Conservation (phyloP, 2,329 filamentous ascomycete species). For the Mariannaea elegans region DNA sequence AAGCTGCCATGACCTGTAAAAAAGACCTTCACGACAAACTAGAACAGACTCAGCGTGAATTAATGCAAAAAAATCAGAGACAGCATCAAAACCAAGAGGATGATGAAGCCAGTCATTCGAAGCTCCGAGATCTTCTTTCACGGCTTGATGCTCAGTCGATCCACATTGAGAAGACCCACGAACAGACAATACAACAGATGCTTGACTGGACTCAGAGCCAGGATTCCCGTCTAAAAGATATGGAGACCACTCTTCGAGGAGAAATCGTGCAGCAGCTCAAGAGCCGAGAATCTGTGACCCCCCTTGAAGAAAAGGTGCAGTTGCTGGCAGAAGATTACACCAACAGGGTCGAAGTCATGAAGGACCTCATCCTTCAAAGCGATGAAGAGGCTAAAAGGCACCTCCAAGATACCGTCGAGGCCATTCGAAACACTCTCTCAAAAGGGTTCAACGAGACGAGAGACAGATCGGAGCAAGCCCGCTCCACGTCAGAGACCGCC, state of each 20-base stretch:
- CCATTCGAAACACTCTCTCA: constrained; percentile 35
- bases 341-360: constrained; percentile 30
- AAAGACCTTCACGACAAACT: constrained; percentile 9
- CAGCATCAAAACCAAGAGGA: constrained; percentile 4
- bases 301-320: constrained; percentile 34
- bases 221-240: constrained; percentile 2
- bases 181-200: constrained; percentile 28
- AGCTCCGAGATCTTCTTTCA: constrained; percentile 15
- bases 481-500: constrained; percentile 25
- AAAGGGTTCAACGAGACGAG: constrained; percentile 34
- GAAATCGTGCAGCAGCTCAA: constrained; percentile 30
- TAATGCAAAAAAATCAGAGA: constrained; percentile 4
- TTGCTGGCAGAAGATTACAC: constrained; percentile 27
- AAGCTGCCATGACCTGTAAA: constrained; percentile 18
- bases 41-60: constrained; percentile 11
- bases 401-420: constrained; percentile 28
- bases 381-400: constrained; percentile 25
- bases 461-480: constrained; percentile 25
- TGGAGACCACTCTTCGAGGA: constrained; percentile 18
- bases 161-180: constrained; percentile 23
- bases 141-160: constrained; percentile 17
- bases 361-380: constrained; percentile 8
- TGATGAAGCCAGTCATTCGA: constrained; percentile 1
- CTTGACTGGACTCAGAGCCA: constrained; percentile 16
- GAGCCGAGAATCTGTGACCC: constrained; percentile 32